Evolutionary conservation across 2,329 filamentous ascomycete genomes (phyloP).

Genomic region (Lomentospora prolificans): DNA sequence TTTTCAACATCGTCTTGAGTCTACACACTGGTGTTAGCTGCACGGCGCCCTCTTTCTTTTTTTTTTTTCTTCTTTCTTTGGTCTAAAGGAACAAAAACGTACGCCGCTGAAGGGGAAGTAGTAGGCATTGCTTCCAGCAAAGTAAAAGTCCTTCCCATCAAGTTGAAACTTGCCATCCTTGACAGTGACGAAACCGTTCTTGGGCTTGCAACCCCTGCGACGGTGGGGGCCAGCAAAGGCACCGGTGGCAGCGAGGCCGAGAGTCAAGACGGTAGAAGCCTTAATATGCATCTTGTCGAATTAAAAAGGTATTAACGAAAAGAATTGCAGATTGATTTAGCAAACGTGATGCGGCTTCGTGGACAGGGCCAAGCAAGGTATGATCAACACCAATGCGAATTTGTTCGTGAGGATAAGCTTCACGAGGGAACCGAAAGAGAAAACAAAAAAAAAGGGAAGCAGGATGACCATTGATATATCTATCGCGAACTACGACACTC

Average conservation of each 20-base stretch:
- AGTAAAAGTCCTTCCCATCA: constrained; percentile 44
- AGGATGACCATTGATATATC: background rate
- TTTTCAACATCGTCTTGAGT: constrained; percentile 35
- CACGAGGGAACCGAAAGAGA: background rate
- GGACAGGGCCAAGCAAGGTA: no score
- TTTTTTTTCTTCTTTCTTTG: background rate
- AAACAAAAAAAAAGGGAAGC: background rate
- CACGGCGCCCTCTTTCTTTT: background rate
- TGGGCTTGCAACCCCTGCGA: background rate
- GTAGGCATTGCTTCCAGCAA: constrained; percentile 48
- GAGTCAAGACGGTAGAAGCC: background rate
- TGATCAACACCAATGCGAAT: no score
- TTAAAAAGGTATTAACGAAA: no score
- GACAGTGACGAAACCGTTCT: constrained; percentile 35
- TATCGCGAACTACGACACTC: background rate
- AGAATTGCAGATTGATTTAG: background rate
- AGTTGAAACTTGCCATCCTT: constrained; percentile 41
- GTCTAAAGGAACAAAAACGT: constrained; percentile 11
- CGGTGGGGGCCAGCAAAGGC: constrained; percentile 2
- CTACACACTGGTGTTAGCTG: constrained; percentile 18
- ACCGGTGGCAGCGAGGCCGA: constrained; percentile 2
- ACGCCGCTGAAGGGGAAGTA: constrained; percentile 46
- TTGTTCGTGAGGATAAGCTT: background rate
- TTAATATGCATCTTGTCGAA: background rate
- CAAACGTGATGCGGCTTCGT: background rate